Base-by-base conservation (phyloP, 257 asterid genomes). In the Nemophila menziesii region DNA sequence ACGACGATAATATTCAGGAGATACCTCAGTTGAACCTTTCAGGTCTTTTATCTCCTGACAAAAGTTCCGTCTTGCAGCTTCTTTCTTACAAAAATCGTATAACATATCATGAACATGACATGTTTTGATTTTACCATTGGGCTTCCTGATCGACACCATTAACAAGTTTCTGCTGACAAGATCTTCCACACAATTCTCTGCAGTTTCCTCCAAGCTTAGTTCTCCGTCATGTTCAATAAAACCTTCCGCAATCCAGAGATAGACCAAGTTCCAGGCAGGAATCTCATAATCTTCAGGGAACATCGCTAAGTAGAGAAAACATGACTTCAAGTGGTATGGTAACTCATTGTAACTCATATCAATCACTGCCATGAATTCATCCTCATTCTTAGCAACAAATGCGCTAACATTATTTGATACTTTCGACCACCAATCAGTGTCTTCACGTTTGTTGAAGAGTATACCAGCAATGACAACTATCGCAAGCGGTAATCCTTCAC, bases 401-500 rank as follows among this genome's bases (percentile, higher is more conserved):
- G 20, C 20, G 5, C 24, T 36, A 17, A 71, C 54, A 13, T 52
- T 60, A 16, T 18, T 20, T 2, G 65, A 52, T 16, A 67, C 57
- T 15, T 46, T 58, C 5, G 0, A 5, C 65, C 63, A 53, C 46
- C 40, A 62, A 24, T 22, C 14, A 44, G 21, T 26, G 49, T 19
- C 41, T 0, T 11, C 22, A 1, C 33, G 17, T 2, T 46, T 20
- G 12, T 49, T 44, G 15, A 34, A 49, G 37, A 77, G 68, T 47
- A 68, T 52, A 36, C 81, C 79, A 14, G 74, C 79, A 34, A 67
- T 58, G 6, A 69, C 66, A 34, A 73, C 74, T 15, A 77, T 60
- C 2, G 86, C 71, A 15, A 72, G 69, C 22, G 86, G 79, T 11
- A 77, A 45, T 16, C 74, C 69, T 2, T n/a, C 16, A 21, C 74